Evolutionary conservation across 371 early-diverging fungal genomes (phyloP).

Genomic region (Mucor ambiguus): DNA sequence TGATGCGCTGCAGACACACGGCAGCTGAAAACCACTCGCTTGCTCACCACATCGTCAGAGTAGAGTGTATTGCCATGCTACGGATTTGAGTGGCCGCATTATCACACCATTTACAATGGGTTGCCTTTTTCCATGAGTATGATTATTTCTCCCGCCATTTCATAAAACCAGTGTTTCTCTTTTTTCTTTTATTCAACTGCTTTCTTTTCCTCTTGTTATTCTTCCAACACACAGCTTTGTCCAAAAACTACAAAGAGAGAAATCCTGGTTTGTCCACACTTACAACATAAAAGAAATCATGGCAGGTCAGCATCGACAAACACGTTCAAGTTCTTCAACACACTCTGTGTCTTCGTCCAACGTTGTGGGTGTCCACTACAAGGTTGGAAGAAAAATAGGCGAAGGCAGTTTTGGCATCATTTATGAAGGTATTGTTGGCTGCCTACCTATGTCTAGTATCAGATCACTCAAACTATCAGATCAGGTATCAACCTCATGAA

Average conservation of each 20-base stretch:
- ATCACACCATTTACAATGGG: neutral
- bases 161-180: neutral
- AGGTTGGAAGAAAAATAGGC: conserved; percentile 93
- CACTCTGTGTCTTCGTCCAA: conserved; percentile 36
- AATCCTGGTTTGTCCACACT: neutral
- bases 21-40: neutral
- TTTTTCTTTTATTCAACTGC: neutral
- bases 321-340: conserved; percentile 22
- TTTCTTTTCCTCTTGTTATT: neutral
- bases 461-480: neutral
- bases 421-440: conserved; percentile 77
- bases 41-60: too few species aligned
- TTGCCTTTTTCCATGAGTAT: neutral
- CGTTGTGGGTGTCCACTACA: conserved; percentile 91
- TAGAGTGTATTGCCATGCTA: neutral
- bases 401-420: conserved; percentile 96
- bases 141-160: neutral
- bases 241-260: neutral
- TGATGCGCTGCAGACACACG: neutral
- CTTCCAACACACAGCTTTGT: neutral
- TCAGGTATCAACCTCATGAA: conserved; percentile 76
- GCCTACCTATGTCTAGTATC: neutral
- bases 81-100: neutral
- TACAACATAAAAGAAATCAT: conserved; percentile 3
- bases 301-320: conserved; percentile 27